Base-by-base conservation (phyloP, 108 stramenopile genomes). In the Cyclotella baltica region DNA sequence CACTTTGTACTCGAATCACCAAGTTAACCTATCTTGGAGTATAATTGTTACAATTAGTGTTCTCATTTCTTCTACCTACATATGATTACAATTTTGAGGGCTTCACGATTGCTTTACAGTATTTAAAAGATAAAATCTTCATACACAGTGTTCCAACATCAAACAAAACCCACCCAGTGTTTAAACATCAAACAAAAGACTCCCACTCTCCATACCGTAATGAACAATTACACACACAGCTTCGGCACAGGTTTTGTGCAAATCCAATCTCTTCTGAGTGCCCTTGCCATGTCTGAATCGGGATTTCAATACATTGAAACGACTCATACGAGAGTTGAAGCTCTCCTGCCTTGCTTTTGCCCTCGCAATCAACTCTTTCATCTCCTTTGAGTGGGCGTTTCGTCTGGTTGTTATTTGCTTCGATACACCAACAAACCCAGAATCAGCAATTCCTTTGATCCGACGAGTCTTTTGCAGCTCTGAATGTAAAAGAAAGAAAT, bases 191-290 rank as follows among this genome's bases (percentile, higher is more conserved):
- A 84, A 84, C 1, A 81, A 59, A 11, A 67, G 76, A 15, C 46
- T 23, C 35, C 78, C 80, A 29, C 67, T 68, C 16, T 86, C 70
- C 35, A 86, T 48, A 38, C 80, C 70, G 38, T 80, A 86, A 61
- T 87, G 83, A 1, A 77, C 79, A 19, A 81, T 76, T 3, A 87
- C 83, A 58, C 43, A 36, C 57, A 83, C 70, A n/a, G 86, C 79
- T 51, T 84, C 80, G 33, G 76, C 64, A 40, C 52, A 67, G 23
- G 34, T 43, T 58, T 77, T 77, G 72, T 80, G 78, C 51, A 76
- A 75, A 18, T 62, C 30, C 59, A 72, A 25, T 59, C 47, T 72
- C 28, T 72, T 33, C 38, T 72, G 22, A 4, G 58, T 72, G n/a
- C 29, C 48, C 38, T 33, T 81, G 34, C 30, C 68, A 16, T 43